Percentiles rank a stretch among this genome's conserved stretches.
Conservation (phyloP, 2,329 filamentous ascomycete species). For the Fusarium solani-melongenae region DNA sequence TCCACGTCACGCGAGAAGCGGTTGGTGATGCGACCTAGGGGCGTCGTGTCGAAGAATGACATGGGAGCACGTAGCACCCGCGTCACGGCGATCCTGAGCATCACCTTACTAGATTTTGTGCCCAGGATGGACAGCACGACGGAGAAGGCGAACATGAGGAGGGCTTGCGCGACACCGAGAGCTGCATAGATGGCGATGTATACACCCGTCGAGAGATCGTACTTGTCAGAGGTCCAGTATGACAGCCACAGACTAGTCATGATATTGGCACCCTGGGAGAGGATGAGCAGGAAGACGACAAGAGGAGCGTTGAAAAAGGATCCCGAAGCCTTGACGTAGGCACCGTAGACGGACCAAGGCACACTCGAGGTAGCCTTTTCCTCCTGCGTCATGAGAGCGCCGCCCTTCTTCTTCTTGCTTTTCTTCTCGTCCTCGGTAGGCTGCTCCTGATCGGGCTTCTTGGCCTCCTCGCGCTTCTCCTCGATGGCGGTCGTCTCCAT, state of each 20-base stretch:
- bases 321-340: conserved; percentile 82
- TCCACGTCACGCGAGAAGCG: conserved; percentile 96
- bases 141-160: conserved; percentile 85
- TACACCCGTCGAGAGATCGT: conserved; percentile 70
- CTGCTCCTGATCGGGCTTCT: conserved; percentile 58
- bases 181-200: conserved; percentile 81
- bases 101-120: conserved; percentile 82
- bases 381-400: conserved; percentile 76
- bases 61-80: conserved; percentile 79
- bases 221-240: conserved; percentile 90
- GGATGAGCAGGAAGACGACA: conserved; percentile 69
- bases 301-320: conserved; percentile 76
- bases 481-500: conserved; percentile 87
- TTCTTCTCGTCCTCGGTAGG: conserved; percentile 54
- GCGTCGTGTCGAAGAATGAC: conserved; percentile 98
- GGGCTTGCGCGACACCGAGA: conserved; percentile 76
- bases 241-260: conserved; percentile 91
- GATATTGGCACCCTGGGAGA: conserved; percentile 87
- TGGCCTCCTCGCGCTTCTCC: conserved; percentile 66
- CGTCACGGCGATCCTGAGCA: conserved; percentile 83
- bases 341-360: conserved; percentile 80
- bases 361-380: conserved; percentile 81
- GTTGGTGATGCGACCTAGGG: conserved; percentile 93
- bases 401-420: conserved; percentile 67
- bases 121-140: conserved; percentile 81